Base-by-base conservation (phyloP, 176 grass and related monocot genomes). In the Paspalum notatum region DNA sequence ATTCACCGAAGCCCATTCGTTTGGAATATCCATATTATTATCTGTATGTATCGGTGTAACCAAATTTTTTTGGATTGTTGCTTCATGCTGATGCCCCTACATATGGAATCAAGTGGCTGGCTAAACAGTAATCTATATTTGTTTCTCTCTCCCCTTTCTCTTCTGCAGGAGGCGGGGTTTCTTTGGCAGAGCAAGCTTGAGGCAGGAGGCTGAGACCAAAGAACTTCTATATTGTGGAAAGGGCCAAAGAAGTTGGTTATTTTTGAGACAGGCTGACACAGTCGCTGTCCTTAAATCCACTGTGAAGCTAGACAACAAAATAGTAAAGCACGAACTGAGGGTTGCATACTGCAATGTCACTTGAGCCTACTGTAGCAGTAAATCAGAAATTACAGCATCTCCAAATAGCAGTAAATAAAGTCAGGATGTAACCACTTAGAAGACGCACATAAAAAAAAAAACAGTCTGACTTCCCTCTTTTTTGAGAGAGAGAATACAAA, bases 161-260 rank as follows among this genome's bases (percentile, higher is more conserved):
- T 66, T 50, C 12, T 62, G 48, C 13, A 54, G 5, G 58, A 65
- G 48, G 47, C 77, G 67, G 41, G 56, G 54, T 74, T 86, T 86
- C 66, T 88, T 77, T 83, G 48, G 9, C 66, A 63, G 78, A 64
- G 49, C 66, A 82, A 78, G 65, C 46, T 43, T 55, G 72, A 58
- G 49, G 13, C 38, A 40, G 76, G 84, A 43, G 39, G 46, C 72
- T 63, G 79, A 82, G 24, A 5, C 66, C 66, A 83, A 82, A 71
- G 56, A 39, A 73, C 56, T 77, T 87, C 85, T 77, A 78, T 83
- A 72, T 86, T 74, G 66, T 66, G 74, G 56, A 87, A 87, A 83
- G 85, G 80, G 85, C 80, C 85, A 87, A 87, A 72, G 25, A 65
- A 83, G 85, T 83, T 78, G 66, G 85, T 83, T 83, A 83, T 72